These are phyloP conservation scores for Aspergillaceae sp. DNA, from an alignment of 2,329 filamentous ascomycete genomes.

Conservation along the genomic window DNA sequence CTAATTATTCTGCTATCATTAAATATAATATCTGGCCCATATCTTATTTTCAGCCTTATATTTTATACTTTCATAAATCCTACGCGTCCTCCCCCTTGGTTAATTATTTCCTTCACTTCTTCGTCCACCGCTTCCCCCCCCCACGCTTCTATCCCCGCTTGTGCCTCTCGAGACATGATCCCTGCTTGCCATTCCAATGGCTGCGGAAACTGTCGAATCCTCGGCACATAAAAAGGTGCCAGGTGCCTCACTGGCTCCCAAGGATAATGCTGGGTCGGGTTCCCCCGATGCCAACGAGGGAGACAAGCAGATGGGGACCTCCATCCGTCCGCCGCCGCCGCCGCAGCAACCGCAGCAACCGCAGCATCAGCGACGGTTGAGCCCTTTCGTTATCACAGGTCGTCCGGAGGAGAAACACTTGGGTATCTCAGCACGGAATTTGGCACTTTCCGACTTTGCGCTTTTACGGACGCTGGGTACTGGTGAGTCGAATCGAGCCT, in stretches of 20 bases:
- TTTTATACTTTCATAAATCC: too few relatives aligned
- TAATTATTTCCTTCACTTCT: too few relatives aligned
- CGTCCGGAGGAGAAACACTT: constrained; percentile 30
- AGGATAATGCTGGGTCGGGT: constrained; percentile 7
- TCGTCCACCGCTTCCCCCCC: neutral
- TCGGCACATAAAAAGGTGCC: constrained; percentile 23
- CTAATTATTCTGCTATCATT: too few relatives aligned
- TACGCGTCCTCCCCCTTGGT: too few relatives aligned
- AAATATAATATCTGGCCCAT: too few relatives aligned
- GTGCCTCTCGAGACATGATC: constrained; percentile 23
- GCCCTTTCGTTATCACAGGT: constrained; percentile 31
- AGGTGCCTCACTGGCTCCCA: constrained; percentile 12
- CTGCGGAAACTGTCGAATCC: constrained; percentile 31
- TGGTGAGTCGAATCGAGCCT: constrained; percentile 23
- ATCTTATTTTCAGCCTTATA: too few relatives aligned
- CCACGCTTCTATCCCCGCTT: constrained; percentile 5
- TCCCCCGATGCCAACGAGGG: constrained; percentile 18
- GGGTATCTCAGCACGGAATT: constrained; percentile 27
- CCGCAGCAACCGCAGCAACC: constrained; percentile 2
- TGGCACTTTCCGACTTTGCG: constrained; percentile 38
- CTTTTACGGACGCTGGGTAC: constrained; percentile 43
- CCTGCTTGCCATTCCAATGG: constrained; percentile 27
- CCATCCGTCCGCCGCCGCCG: constrained; percentile 14
- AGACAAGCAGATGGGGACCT: constrained; percentile 22
- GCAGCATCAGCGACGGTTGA: constrained; percentile 20